Base-by-base conservation (phyloP, 495 filamentous ascomycete genomes). In the Podospora pseudocomata region DNA sequence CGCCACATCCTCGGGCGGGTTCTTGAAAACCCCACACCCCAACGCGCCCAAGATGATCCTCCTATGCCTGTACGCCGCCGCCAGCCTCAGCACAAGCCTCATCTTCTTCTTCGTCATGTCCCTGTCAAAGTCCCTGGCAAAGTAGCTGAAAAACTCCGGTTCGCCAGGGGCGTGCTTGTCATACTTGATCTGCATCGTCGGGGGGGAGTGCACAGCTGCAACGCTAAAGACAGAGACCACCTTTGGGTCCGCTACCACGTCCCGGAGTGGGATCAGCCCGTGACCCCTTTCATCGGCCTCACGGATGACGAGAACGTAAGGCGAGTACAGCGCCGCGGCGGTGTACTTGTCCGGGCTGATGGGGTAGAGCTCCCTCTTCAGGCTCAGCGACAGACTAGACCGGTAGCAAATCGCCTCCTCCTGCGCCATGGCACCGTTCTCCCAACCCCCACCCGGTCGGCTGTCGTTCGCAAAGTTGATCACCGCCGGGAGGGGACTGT, bases 361-460 rank as follows among this genome's bases (percentile, higher is more conserved):
- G 2, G 87, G 88, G 67, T 90, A 89, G 60, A 77, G 82, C 0
- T 49, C 5, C 16, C 53, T 65, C 44, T 84, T 76, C 4, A 90
- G 82, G 2, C 81, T 83, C n/a, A 76, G 67, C 58, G 66, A 76
- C 4, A 91, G 83, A 1, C 84, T 86, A 68, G 83, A 87, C 55
- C 87, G 86, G 72, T 84, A 88, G 76, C 83, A 90, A 26, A 90
- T 72, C 5, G 84, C 80, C 74, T 90, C 88, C 72, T 91, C 89
- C 72, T 90, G 89, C 1, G 88, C 87, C 30, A 78, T 70, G 27
- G 84, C 69, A 15, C 86, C 87, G 7, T 72, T 71, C 2, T 79
- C 68, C 83, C 83, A 90, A 19, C 83, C 85, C n/a, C 89, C 87
- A 39, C 86, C 88, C 5, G 79, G 71, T 0, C 55, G 65, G 1